These are phyloP conservation scores for Meyerozyma sp. DNA, from an alignment of 1,139 yeast genomes.

Conservation along the genomic window DNA sequence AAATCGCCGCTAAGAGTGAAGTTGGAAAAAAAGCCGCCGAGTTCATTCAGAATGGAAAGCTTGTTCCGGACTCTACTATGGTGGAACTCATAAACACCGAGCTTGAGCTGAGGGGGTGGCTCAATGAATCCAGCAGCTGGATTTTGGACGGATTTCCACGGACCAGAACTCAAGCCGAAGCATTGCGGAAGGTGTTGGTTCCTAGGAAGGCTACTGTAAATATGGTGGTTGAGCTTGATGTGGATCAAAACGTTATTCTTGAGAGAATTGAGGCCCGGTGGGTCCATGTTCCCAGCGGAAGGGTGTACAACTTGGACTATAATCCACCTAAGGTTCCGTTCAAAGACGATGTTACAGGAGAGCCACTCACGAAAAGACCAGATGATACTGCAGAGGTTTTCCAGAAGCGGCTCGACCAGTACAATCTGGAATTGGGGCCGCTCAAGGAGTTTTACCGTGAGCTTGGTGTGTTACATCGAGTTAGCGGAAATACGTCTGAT, in stretches of 20 bases:
- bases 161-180: slow-evolving; percentile 64
- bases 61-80: slow-evolving; percentile 72
- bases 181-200: slow-evolving; percentile 45
- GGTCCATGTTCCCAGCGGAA: slow-evolving; percentile 79
- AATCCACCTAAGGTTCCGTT: slow-evolving; percentile 85
- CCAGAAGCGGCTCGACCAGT: slow-evolving; percentile 58
- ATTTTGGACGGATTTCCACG: slow-evolving; percentile 91
- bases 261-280: slow-evolving; percentile 81
- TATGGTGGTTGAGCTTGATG: slow-evolving; percentile 76
- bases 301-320: slow-evolving; percentile 80
- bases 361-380: slow-evolving; percentile 67
- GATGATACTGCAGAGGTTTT: slow-evolving; percentile 77
- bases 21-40: slow-evolving; percentile 56
- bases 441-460: slow-evolving; percentile 55
- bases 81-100: slow-evolving; percentile 52
- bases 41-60: slow-evolving; percentile 55
- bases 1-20: slow-evolving; percentile 50
- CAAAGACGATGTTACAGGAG: slow-evolving; percentile 85
- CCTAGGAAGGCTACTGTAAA: slow-evolving; percentile 44
- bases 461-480: slow-evolving; percentile 48
- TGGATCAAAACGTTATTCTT: slow-evolving; percentile 72
- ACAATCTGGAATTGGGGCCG: slow-evolving; percentile 56
- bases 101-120: slow-evolving; percentile 40
- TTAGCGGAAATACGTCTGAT: slow-evolving; percentile 79
- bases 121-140: slow-evolving; percentile 51